A percentile compares a stretch with the other conserved stretches of the same genome.
Conservation (phyloP, 75 land plant species). For the Chamaecyparis obtusa region DNA sequence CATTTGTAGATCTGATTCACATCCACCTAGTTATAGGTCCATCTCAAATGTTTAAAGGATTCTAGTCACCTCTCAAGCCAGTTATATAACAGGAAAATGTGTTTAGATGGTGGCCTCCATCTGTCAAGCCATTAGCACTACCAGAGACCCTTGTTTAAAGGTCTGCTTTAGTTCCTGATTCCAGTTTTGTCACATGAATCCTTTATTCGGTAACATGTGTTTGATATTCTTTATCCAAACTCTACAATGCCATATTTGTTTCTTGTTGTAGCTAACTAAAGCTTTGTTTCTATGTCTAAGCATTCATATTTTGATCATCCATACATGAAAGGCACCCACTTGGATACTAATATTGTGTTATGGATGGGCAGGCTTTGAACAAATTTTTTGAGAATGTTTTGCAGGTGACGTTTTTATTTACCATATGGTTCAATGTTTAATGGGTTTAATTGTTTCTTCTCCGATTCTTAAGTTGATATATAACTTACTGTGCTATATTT, state of each 20-base stretch:
- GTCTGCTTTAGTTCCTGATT: not conserved
- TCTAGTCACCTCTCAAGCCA: not conserved
- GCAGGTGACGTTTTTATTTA: conserved; percentile 42
- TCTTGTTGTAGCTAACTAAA: not conserved
- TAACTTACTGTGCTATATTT: conserved; percentile 5
- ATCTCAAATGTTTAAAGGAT: not conserved
- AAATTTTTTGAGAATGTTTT: conserved; percentile 91
- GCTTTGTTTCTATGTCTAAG: not conserved
- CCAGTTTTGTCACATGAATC: not conserved
- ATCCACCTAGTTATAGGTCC: not conserved
- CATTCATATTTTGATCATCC: not conserved
- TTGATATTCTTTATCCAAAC: not conserved
- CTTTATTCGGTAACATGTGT: too few relatives aligned
- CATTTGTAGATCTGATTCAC: not conserved
- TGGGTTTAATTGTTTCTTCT: not conserved
- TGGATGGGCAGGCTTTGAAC: conserved; percentile 62
- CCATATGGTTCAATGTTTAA: not conserved
- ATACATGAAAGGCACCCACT: not conserved
- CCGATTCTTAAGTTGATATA: not conserved
- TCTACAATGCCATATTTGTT: conserved; percentile 2
- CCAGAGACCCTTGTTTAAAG: not conserved
- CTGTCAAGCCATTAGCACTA: not conserved
- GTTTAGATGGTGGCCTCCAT: not conserved
- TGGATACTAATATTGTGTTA: not conserved
- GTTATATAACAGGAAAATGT: not conserved